Percentiles rank a stretch among this genome's conserved stretches.
phyloP scores from a whole-genome alignment of 768 basidiomycete species.

The Tephrocybe sp. region DNA sequence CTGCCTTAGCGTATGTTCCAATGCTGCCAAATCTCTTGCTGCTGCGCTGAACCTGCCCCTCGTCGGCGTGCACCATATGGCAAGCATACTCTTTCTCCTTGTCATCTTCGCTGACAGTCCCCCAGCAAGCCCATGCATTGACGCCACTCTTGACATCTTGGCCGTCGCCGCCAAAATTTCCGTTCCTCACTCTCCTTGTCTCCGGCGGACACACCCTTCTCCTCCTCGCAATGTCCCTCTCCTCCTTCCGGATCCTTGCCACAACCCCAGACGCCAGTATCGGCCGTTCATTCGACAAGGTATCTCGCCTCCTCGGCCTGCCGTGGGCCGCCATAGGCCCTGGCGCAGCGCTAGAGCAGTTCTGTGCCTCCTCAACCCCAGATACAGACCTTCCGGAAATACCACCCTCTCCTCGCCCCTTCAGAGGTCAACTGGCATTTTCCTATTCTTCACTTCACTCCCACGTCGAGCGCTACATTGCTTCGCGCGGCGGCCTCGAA shows the following conservation, averaged over 20 bases:
- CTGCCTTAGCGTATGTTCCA: conserved; percentile 76
- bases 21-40: conserved; percentile 85
- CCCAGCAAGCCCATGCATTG: conserved; percentile 90
- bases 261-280: conserved; percentile 75
- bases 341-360: conserved; percentile 81
- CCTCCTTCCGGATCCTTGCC: conserved; percentile 67
- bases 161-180: conserved; percentile 57
- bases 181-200: conserved; percentile 85
- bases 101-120: background rate
- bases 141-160: conserved; percentile 71
- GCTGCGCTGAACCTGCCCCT: conserved; percentile 76
- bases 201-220: conserved; percentile 96
- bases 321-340: conserved; percentile 64
- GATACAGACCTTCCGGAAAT: conserved; percentile 28
- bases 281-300: conserved; percentile 84
- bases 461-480: conserved; percentile 59
- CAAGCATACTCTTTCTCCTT: conserved; percentile 27
- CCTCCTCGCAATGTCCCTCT: conserved; percentile 63
- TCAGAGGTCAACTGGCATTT: conserved; percentile 60
- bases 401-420: conserved; percentile 45
- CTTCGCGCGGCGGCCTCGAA: conserved; percentile 39
- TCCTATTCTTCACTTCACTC: conserved; percentile 83
- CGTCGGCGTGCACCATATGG: conserved; percentile 96
- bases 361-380: conserved; percentile 42
- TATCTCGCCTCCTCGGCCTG: conserved; percentile 67